These are phyloP conservation scores for Bipolaris bicolor DNA, from an alignment of 2,329 filamentous ascomycete genomes.

Conservation along the genomic window DNA sequence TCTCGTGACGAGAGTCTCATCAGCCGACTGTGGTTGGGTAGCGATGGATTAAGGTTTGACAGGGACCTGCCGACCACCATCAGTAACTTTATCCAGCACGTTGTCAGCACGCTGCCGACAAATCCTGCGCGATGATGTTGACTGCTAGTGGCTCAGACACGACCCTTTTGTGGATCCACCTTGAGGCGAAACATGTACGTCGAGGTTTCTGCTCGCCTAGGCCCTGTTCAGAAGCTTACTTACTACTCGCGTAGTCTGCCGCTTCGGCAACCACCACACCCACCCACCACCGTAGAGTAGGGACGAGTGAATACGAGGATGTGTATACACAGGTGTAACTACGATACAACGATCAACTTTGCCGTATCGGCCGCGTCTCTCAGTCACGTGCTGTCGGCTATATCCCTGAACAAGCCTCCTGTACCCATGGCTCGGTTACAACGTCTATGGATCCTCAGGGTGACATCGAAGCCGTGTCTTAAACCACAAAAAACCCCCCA, in stretches of 20 bases:
- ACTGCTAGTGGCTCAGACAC: background rate
- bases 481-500: too few relatives aligned
- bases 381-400: too few relatives aligned
- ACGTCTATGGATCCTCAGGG: too few relatives aligned
- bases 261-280: background rate
- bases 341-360: too few relatives aligned
- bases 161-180: background rate
- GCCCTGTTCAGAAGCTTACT: background rate
- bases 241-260: background rate
- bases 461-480: too few relatives aligned
- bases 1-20: background rate
- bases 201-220: conserved; percentile 2
- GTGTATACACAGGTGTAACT: too few relatives aligned
- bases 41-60: conserved; percentile 7
- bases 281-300: too few relatives aligned
- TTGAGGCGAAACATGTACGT: background rate
- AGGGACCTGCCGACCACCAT: background rate
- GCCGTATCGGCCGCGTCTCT: too few relatives aligned
- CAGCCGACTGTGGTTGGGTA: conserved; percentile 1
- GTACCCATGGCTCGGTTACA: too few relatives aligned
- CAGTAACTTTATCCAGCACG: background rate
- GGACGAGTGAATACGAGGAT: too few relatives aligned
- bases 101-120: background rate
- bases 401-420: too few relatives aligned
- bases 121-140: background rate